Evolutionary conservation across 1,139 yeast species (phyloP).

Genomic region (Hyphopichia wangnamkhiaoensis): DNA sequence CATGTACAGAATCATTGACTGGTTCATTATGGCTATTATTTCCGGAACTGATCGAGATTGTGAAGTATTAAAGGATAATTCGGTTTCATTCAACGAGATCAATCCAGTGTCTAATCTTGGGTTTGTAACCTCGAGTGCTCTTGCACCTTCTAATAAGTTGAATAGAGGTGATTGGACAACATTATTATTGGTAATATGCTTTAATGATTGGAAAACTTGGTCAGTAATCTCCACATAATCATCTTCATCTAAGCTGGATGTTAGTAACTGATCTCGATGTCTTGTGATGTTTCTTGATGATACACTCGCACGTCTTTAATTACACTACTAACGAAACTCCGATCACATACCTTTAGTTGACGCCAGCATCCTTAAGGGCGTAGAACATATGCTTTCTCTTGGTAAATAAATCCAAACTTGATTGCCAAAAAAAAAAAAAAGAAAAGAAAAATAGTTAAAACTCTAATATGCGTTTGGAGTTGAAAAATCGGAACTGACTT

Average conservation of each 20-base stretch:
- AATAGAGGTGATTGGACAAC: slow-evolving; percentile 57
- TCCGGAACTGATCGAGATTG: slow-evolving; percentile 32
- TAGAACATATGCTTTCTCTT: no score
- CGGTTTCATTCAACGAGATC: slow-evolving; percentile 42
- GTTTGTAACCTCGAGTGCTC: slow-evolving; percentile 68
- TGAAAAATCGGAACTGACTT: no score
- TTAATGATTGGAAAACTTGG: slow-evolving; percentile 32
- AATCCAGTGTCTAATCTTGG: slow-evolving; percentile 65
- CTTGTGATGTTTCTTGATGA: no score
- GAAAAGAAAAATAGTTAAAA: no score
- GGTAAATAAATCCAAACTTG: no score
- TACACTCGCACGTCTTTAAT: no score
- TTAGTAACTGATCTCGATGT: not conserved
- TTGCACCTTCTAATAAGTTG: slow-evolving; percentile 69
- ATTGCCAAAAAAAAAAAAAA: no score
- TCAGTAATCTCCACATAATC: slow-evolving; percentile 48
- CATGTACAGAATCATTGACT: slow-evolving; percentile 45
- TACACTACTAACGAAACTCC: not conserved
- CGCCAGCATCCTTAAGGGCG: not conserved
- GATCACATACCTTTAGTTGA: not conserved
- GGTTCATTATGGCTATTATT: slow-evolving; percentile 49
- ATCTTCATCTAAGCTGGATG: slow-evolving; percentile 8
- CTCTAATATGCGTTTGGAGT: no score
- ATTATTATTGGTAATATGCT: slow-evolving; percentile 31
- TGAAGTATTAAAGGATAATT: slow-evolving; percentile 37